Percentiles rank a stretch among this genome's conserved stretches.
Evolutionary conservation across 1,284 basidiomycete genomes (phyloP).

Genomic region (Rhodotorula sp.): DNA sequence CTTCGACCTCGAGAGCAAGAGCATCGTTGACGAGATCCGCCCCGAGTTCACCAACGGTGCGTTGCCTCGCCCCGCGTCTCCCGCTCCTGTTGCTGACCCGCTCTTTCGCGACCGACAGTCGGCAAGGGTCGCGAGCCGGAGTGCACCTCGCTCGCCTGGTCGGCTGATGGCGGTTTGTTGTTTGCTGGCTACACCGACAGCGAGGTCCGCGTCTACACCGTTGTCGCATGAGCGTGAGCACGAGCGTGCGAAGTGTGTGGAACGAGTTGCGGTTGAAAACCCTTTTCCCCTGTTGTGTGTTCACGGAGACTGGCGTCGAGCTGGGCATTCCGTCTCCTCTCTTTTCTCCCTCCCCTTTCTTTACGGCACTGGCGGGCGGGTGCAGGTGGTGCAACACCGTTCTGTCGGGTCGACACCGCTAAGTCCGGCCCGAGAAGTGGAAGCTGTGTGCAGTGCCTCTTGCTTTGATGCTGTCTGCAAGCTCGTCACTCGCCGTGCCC

Average conservation of each 20-base stretch:
- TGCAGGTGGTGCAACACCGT: no score
- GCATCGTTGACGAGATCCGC: constrained; percentile 98
- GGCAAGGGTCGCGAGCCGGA: constrained; percentile 89
- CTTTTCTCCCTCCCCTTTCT: not conserved
- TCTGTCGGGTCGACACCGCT: no score
- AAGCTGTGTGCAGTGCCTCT: no score
- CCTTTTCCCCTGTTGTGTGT: no score
- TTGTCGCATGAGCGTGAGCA: constrained; percentile 34
- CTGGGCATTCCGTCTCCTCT: not conserved
- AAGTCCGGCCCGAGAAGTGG: no score
- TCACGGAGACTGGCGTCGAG: not conserved
- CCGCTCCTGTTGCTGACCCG: not conserved
- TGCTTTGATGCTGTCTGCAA: no score
- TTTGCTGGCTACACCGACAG: constrained; percentile 64
- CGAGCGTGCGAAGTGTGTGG: not conserved
- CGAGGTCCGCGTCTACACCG: constrained; percentile 52
- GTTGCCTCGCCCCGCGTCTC: not conserved
- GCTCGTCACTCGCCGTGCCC: no score
- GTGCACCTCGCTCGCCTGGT: constrained; percentile 98
- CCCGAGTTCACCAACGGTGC: constrained; percentile 67
- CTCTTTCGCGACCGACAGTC: no score
- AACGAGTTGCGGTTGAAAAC: no score
- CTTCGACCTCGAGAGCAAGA: constrained; percentile 66
- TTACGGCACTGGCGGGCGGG: no score
- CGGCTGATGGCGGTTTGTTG: constrained; percentile 85